Conservation (phyloP, 1,284 basidiomycete species). For the Neonothopanus nambi region DNA sequence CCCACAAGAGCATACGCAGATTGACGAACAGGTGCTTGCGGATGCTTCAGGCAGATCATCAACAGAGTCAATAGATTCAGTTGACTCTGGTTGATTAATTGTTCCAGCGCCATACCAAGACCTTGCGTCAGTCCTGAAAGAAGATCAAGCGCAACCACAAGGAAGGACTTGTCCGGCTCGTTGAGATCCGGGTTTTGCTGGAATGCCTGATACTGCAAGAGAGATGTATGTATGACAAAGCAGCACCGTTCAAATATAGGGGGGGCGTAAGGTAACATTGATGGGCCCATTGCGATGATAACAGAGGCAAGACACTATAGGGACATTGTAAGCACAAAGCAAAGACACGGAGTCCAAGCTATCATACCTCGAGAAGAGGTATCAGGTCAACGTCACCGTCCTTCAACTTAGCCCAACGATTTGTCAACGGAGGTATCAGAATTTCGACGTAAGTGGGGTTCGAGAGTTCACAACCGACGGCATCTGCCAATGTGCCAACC, state of each 20-base stretch:
- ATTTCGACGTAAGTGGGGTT: constrained; percentile 90
- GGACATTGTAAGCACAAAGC: too few relatives aligned
- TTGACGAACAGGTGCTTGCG: constrained; percentile 93
- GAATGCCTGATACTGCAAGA: constrained; percentile 81
- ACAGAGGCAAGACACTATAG: constrained; percentile 93
- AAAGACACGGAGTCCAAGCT: too few relatives aligned
- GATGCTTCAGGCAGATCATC: constrained; percentile 88
- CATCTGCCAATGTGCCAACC: too few relatives aligned
- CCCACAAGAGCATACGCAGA: constrained; percentile 97
- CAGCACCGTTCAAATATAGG: constrained; percentile 94
- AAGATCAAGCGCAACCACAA: constrained; percentile 96
- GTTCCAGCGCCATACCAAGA: constrained; percentile 76
- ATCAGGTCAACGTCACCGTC: too few relatives aligned
- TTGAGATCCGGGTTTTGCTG: constrained; percentile 87
- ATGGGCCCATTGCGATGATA: constrained; percentile 92
- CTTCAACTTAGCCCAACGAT: constrained; percentile 92
- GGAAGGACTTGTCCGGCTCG: constrained; percentile 93
- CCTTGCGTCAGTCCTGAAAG: constrained; percentile 96
- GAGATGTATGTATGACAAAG: constrained; percentile 79
- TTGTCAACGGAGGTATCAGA: constrained; percentile 93
- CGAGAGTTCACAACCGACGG: constrained; percentile 81
- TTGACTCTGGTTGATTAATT: constrained; percentile 65
- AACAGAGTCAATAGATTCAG: constrained; percentile 81
- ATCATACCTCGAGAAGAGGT: too few relatives aligned
- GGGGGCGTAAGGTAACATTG: constrained; percentile 87